phyloP scores from a whole-genome alignment of 192 early-diverging fungal genomes.

The Podila horticola region DNA sequence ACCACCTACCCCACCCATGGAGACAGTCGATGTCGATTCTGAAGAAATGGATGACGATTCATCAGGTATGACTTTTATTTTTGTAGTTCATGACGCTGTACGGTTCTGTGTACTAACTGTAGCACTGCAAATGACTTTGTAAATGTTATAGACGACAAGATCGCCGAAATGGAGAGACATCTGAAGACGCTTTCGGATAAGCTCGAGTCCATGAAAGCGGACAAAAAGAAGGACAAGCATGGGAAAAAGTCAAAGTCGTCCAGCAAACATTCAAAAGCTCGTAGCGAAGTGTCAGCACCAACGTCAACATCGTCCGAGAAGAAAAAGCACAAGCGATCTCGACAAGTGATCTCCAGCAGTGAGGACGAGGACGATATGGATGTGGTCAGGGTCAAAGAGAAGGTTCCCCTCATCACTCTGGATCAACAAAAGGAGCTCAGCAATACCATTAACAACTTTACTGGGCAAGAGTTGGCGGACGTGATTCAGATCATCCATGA shows the following conservation, averaged over 20 bases:
- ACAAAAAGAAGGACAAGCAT: conserved; percentile 44
- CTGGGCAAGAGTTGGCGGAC: conserved; percentile 71
- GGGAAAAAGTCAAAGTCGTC: conserved; percentile 24
- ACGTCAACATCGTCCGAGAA: conserved; percentile 28
- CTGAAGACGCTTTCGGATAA: conserved; percentile 42
- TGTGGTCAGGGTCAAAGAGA: conserved; percentile 36
- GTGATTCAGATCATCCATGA: conserved; percentile 82
- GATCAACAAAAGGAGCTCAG: conserved; percentile 92
- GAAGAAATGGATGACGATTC: conserved; percentile 34
- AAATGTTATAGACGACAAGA: conserved; percentile 36
- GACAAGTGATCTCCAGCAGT: conserved; percentile 30
- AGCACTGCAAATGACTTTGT: too few species aligned
- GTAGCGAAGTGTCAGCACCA: conserved; percentile 7
- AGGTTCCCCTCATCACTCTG: conserved; percentile 72
- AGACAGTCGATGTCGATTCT: conserved; percentile 23
- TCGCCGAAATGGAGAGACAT: conserved; percentile 46
- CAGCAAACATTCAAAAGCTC: conserved; percentile 18
- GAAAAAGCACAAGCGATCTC: conserved; percentile 28
- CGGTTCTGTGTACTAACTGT: background rate
- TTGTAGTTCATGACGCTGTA: background rate
- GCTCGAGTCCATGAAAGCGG: conserved; percentile 40
- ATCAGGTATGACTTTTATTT: conserved; percentile 6
- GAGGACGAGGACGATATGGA: conserved; percentile 11
- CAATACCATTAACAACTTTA: conserved; percentile 73
- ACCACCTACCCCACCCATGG: conserved; percentile 24